Percentiles rank a stretch among this genome's conserved stretches.
Conservation (phyloP, 139 green algal species). For the Prasinococcaceae sp. region DNA sequence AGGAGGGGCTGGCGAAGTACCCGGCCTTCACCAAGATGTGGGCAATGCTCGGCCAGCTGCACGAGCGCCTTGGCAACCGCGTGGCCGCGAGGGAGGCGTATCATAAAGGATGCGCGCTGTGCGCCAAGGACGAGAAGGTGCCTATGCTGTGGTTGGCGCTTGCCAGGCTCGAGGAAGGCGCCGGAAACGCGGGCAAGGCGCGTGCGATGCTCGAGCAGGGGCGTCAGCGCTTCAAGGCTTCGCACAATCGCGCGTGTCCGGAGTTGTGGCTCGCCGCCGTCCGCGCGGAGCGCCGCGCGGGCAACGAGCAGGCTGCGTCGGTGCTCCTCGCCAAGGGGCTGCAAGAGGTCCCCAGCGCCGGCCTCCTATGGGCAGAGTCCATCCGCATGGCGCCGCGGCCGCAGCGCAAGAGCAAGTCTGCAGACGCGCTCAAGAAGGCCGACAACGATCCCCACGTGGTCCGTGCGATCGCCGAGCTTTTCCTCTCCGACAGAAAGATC, state of each 20-base stretch:
- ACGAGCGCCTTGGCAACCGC: constrained; percentile 32
- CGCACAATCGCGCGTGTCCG: constrained; percentile 61
- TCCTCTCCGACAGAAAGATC: constrained; percentile 80
- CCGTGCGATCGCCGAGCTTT: constrained; percentile 70
- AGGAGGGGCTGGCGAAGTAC: constrained; percentile 53
- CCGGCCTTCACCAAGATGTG: constrained; percentile 77
- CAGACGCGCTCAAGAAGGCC: constrained; percentile 86
- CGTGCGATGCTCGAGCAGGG: constrained; percentile 60
- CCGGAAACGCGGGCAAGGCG: constrained; percentile 45
- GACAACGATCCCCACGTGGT: constrained; percentile 71
- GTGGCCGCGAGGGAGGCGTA: constrained; percentile 36
- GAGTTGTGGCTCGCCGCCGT: constrained; percentile 84
- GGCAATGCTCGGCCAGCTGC: constrained; percentile 87
- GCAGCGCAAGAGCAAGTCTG: constrained; percentile 53
- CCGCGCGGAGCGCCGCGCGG: constrained; percentile 47
- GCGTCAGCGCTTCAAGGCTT: constrained; percentile 58
- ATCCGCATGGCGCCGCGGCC: constrained; percentile 71
- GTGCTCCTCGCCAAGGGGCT: constrained; percentile 74
- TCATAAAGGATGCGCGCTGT: constrained; percentile 16
- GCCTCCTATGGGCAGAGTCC: constrained; percentile 70
- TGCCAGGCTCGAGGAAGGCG: constrained; percentile 62
- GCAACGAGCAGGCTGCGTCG: constrained; percentile 52
- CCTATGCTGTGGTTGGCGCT: constrained; percentile 8
- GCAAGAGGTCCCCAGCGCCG: constrained; percentile 76
- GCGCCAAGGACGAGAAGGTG: constrained; percentile 7